Evolutionary conservation across 768 basidiomycete genomes (phyloP).

Genomic region (Lanmaoa rubissima): DNA sequence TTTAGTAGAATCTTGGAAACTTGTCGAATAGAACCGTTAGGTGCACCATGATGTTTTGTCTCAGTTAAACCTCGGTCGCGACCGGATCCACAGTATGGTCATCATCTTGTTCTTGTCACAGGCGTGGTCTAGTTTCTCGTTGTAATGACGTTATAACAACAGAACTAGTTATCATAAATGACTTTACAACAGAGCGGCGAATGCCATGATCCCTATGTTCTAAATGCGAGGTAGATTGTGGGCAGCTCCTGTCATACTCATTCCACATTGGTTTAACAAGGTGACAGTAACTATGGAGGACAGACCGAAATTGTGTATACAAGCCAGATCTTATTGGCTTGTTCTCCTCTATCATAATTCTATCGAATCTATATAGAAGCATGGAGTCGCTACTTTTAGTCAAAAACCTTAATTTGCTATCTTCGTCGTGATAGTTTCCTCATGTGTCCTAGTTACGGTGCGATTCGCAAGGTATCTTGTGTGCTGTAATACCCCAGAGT

Average conservation of each 20-base stretch:
- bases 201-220: not conserved
- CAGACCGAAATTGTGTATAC: constrained; percentile 7
- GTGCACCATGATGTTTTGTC: not conserved
- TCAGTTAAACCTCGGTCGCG: not conserved
- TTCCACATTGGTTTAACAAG: not conserved
- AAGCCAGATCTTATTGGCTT: constrained; percentile 22
- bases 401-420: constrained; percentile 28
- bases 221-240: not conserved
- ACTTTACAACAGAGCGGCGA: not conserved
- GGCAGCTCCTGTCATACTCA: not conserved
- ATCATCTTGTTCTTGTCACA: not conserved
- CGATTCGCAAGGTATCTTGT: constrained; percentile 10
- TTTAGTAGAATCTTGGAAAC: not conserved
- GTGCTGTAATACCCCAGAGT: constrained; percentile 19
- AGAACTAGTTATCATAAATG: not conserved
- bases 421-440: constrained; percentile 19
- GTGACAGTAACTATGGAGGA: constrained; percentile 1
- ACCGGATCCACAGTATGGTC: not conserved
- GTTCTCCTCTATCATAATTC: constrained; percentile 10
- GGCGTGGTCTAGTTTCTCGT: not conserved
- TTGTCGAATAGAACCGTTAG: not conserved
- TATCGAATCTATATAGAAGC: constrained; percentile 24
- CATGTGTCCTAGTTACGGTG: constrained; percentile 21
- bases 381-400: constrained; percentile 24
- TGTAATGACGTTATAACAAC: not conserved